phyloP scores from a whole-genome alignment of 257 asterid genomes.

The Henckelia pumila region DNA sequence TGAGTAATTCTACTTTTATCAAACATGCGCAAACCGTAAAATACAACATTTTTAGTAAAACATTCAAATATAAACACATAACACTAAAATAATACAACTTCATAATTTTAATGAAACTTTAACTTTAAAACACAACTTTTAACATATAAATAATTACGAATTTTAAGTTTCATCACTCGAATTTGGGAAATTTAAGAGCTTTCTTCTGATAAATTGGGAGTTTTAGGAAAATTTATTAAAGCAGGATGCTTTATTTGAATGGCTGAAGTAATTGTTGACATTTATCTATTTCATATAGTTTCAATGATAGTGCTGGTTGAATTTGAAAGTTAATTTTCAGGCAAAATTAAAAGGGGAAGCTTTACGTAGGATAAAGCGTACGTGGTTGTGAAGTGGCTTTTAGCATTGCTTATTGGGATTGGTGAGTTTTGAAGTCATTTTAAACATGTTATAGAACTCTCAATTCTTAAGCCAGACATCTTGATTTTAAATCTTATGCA shows the following conservation, averaged over 20 bases:
- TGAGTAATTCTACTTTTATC: too few species aligned
- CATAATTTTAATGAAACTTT: too few species aligned
- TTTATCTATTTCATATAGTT: conserved; percentile 2
- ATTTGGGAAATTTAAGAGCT: conserved; percentile 13
- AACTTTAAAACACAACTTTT: too few species aligned
- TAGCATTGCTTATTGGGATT: conserved; percentile 83
- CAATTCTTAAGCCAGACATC: background rate
- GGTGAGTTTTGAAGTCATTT: conserved; percentile 55
- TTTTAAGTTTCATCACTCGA: too few species aligned
- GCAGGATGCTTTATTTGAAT: conserved; percentile 5
- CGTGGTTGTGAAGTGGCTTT: conserved; percentile 80
- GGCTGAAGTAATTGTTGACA: conserved; percentile 1
- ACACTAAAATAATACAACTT: too few species aligned
- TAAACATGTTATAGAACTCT: background rate
- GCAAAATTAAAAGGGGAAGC: conserved; percentile 80
- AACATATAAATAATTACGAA: too few species aligned
- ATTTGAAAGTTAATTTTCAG: conserved; percentile 45
- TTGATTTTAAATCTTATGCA: background rate
- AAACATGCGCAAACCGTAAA: too few species aligned
- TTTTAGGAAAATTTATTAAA: background rate
- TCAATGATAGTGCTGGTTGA: conserved; percentile 20
- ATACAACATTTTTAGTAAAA: too few species aligned
- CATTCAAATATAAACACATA: too few species aligned
- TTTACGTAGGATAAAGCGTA: conserved; percentile 75
- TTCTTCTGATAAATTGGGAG: conserved; percentile 10